Percentiles rank a stretch among this genome's conserved stretches.
These are phyloP conservation scores for Leishmania braziliensis DNA, from an alignment of 208 protist genomes.

Conservation along the genomic window DNA sequence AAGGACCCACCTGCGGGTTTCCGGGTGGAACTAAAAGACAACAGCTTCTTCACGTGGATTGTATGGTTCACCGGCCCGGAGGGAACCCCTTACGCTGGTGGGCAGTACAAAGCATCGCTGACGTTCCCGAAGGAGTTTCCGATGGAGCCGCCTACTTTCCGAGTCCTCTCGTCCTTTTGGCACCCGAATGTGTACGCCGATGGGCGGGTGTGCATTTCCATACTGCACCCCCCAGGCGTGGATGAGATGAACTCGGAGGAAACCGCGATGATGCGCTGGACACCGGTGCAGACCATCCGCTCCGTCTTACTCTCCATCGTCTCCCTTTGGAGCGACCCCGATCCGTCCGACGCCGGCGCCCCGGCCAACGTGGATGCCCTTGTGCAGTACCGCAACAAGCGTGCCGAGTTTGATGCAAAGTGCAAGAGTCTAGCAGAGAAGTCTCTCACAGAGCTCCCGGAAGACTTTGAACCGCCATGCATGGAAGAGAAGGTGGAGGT, in stretches of 20 bases:
- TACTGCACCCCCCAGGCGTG: conserved; percentile 97
- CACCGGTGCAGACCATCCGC: conserved; percentile 94
- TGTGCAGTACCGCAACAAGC: conserved; percentile 85
- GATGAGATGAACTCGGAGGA: conserved; percentile 93
- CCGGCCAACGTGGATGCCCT: conserved; percentile 96
- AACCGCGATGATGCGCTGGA: conserved; percentile 96
- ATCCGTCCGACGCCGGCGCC: conserved; percentile 90
- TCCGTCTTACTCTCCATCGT: conserved; percentile 95
- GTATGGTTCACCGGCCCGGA: conserved; percentile 90
- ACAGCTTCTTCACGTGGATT: conserved; percentile 91
- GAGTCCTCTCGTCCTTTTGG: conserved; percentile 96
- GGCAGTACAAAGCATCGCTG: conserved; percentile 92
- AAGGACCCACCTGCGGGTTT: conserved; percentile 93
- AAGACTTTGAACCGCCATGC: conserved; percentile 75
- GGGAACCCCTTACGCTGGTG: conserved; percentile 87
- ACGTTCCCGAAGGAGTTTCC: conserved; percentile 96
- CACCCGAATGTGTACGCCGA: conserved; percentile 98
- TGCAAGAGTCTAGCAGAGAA: conserved; percentile 82
- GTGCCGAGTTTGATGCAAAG: conserved; percentile 56
- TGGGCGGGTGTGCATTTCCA: conserved; percentile 98
- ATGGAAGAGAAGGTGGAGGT: conserved; percentile 68
- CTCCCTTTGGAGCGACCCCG: conserved; percentile 94
- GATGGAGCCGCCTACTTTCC: conserved; percentile 95
- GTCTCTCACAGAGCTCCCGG: conserved; percentile 88
- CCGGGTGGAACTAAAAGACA: conserved; percentile 83